These are phyloP conservation scores for Ascochyta rabiei DNA, from an alignment of 2,329 filamentous ascomycete genomes.

Conservation along the genomic window DNA sequence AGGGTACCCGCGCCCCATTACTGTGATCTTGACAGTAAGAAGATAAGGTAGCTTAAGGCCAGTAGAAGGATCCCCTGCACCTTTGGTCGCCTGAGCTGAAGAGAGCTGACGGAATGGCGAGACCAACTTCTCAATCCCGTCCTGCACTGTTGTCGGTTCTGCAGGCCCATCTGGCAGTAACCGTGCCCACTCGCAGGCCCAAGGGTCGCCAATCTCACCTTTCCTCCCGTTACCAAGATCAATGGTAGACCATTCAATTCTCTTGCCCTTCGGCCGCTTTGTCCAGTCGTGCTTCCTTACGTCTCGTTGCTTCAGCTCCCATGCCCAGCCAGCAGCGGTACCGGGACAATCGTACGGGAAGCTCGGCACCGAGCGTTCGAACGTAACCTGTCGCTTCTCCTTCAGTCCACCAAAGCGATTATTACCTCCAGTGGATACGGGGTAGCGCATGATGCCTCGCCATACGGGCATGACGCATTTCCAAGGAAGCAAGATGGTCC, in stretches of 20 bases:
- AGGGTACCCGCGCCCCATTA: constrained; percentile 74
- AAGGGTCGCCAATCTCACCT: constrained; percentile 82
- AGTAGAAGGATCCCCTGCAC: constrained; percentile 11
- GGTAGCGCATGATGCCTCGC: constrained; percentile 83
- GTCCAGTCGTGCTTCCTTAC: constrained; percentile 71
- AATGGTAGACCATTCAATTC: constrained; percentile 74
- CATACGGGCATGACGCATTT: constrained; percentile 85
- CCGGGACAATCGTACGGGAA: constrained; percentile 87
- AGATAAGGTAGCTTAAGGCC: constrained; percentile 37
- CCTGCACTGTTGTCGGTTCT: not conserved
- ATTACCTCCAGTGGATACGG: constrained; percentile 78
- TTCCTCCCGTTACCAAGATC: constrained; percentile 74
- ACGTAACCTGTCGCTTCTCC: constrained; percentile 78
- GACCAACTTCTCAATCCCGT: constrained; percentile 8
- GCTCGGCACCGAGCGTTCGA: constrained; percentile 78
- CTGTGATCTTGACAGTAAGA: constrained; percentile 69
- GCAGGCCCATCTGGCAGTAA: constrained; percentile 54
- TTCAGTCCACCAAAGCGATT: constrained; percentile 82
- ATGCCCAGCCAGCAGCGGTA: constrained; percentile 77
- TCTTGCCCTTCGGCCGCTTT: constrained; percentile 79
- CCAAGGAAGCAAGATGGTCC: constrained; percentile 89
- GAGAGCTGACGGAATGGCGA: constrained; percentile 35
- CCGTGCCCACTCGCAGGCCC: constrained; percentile 81
- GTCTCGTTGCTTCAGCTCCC: constrained; percentile 72
- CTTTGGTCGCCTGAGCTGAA: constrained; percentile 37